Evolutionary conservation across 1,284 basidiomycete species (phyloP).

Genomic region (Gymnopus androsaceus): DNA sequence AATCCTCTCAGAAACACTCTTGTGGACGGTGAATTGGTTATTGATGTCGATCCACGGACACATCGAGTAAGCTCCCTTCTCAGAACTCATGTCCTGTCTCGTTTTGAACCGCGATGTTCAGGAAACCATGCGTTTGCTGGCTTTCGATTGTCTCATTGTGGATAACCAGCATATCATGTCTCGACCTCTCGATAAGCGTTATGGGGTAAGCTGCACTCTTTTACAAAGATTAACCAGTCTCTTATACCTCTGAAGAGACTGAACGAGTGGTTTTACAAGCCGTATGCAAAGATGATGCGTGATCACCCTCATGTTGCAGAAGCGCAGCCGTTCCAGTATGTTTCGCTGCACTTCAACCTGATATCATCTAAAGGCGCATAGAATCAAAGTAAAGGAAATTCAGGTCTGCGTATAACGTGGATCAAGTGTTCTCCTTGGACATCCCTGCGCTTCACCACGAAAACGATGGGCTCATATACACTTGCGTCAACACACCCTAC

Average conservation of each 20-base stretch:
- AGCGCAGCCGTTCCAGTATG: conserved; percentile 85
- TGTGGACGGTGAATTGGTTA: conserved; percentile 93
- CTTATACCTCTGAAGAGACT: conserved; percentile 60
- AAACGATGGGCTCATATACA: conserved; percentile 97
- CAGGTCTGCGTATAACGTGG: conserved; percentile 86
- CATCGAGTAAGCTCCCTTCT: conserved; percentile 51
- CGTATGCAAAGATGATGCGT: conserved; percentile 72
- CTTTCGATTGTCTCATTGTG: conserved; percentile 92
- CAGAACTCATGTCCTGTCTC: neutral
- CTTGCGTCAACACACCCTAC: conserved; percentile 86
- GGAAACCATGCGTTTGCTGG: conserved; percentile 82
- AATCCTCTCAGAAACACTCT: conserved; percentile 78
- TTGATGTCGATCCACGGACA: conserved; percentile 82
- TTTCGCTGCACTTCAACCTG: conserved; percentile 16
- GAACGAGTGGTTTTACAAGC: conserved; percentile 80
- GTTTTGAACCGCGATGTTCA: conserved; percentile 33
- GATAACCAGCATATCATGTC: conserved; percentile 87
- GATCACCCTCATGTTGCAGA: conserved; percentile 68
- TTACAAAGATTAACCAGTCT: neutral
- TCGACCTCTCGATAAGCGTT: conserved; percentile 82
- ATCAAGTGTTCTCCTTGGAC: conserved; percentile 81
- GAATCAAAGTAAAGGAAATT: conserved; percentile 89
- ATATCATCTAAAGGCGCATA: conserved; percentile 32
- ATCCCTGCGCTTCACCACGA: conserved; percentile 91
- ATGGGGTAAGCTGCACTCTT: conserved; percentile 66